Conservation (phyloP, 306 rosid species). For the Acmispon strigosus region DNA sequence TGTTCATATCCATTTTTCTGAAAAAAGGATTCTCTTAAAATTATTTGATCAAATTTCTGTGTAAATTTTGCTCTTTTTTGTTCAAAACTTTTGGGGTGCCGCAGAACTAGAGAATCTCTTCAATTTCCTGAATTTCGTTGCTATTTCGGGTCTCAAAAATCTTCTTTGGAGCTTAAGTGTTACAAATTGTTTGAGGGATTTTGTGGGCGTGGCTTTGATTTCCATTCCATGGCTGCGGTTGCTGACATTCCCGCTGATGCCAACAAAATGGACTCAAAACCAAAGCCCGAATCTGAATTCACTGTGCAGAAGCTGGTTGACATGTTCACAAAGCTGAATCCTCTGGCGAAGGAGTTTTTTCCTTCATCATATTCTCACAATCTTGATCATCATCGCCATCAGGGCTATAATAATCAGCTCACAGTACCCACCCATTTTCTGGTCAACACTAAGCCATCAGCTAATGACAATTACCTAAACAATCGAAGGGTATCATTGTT, state of each 20-base stretch:
- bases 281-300: constrained; percentile 60
- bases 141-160: background rate
- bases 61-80: background rate
- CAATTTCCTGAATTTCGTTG: background rate
- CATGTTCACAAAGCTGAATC: constrained; percentile 91
- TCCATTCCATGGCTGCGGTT: constrained; percentile 75
- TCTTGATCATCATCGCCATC: constrained; percentile 31
- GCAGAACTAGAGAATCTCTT: constrained; percentile 6
- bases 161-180: background rate
- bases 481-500: constrained; percentile 65
- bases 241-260: constrained; percentile 78
- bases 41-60: constrained; percentile 19
- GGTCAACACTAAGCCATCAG: constrained; percentile 40
- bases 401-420: constrained; percentile 36
- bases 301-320: constrained; percentile 87
- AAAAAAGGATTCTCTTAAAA: background rate
- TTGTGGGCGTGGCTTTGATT: constrained; percentile 26
- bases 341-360: constrained; percentile 80
- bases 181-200: constrained; percentile 10
- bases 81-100: background rate
- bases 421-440: constrained; percentile 39
- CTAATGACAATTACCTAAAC: constrained; percentile 43
- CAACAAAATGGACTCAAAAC: constrained; percentile 60
- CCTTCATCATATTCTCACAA: constrained; percentile 59
- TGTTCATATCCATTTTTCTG: background rate